Conservation (phyloP, 345 rosid genomes). For the Luvunga scandens region DNA sequence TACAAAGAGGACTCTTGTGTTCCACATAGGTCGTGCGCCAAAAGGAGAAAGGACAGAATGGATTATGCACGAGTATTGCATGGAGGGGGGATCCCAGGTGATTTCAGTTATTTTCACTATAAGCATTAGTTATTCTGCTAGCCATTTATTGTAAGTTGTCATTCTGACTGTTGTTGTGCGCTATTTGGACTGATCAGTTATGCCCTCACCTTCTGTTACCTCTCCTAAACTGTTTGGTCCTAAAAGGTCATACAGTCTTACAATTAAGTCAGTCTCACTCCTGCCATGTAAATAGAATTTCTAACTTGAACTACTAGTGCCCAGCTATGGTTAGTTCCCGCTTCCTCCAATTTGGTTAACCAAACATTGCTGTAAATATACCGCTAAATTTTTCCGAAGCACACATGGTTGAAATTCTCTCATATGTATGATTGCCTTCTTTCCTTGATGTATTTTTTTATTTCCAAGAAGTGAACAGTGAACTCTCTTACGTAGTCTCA, state of each 20-base stretch:
- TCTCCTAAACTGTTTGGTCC: no score
- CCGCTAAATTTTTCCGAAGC: not conserved
- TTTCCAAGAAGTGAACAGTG: not conserved
- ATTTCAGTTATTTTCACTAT: not conserved
- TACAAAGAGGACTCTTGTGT: conserved; percentile 86
- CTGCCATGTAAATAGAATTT: not conserved
- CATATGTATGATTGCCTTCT: not conserved
- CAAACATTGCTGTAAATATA: not conserved
- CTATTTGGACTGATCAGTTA: no score
- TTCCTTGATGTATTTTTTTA: not conserved
- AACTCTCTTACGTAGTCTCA: not conserved
- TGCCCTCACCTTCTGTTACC: no score
- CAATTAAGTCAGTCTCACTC: not conserved
- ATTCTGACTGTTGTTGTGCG: no score
- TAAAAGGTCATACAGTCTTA: no score
- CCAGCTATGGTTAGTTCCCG: not conserved
- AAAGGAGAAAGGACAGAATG: conserved; percentile 91
- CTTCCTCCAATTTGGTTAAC: not conserved
- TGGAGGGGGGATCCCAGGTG: conserved; percentile 64
- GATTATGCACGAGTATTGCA: conserved; percentile 90
- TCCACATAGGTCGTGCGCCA: conserved; percentile 88
- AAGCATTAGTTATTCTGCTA: not conserved
- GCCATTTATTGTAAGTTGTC: no score
- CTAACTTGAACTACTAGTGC: not conserved
- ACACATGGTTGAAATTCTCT: not conserved